These are phyloP conservation scores for Yamadazyma tumulicola DNA, from an alignment of 805 yeast species.

Conservation along the genomic window DNA sequence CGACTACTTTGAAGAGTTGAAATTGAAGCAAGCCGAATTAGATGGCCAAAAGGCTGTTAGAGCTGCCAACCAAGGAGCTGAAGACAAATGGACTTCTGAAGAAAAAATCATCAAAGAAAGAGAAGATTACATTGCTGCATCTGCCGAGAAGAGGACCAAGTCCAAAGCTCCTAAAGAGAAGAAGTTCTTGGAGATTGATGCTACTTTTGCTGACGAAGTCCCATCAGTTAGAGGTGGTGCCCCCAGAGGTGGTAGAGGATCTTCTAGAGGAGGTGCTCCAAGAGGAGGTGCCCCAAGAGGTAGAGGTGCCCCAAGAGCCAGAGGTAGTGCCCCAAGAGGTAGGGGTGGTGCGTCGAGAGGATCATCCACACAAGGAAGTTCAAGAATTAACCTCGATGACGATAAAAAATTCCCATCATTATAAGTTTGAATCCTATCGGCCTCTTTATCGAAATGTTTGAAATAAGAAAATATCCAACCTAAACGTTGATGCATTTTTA, in stretches of 20 bases:
- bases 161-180: conserved; percentile 79
- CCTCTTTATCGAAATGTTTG: background rate
- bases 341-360: conserved; percentile 13
- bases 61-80: conserved; percentile 58
- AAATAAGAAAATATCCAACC: background rate
- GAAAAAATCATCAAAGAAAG: conserved; percentile 64
- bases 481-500: no score
- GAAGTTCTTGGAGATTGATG: conserved; percentile 70
- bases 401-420: conserved; percentile 76
- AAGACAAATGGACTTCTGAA: conserved; percentile 46
- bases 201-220: conserved; percentile 61
- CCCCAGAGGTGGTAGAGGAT: conserved; percentile 16
- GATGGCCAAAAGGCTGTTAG: conserved; percentile 34
- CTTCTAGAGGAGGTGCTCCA: conserved; percentile 21
- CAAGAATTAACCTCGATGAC: conserved; percentile 39
- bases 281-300: conserved; percentile 16
- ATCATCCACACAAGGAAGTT: conserved; percentile 17
- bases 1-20: conserved; percentile 76
- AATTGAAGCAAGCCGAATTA: conserved; percentile 42
- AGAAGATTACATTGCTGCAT: conserved; percentile 56
- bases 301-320: conserved; percentile 15
- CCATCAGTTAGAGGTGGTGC: conserved; percentile 28
- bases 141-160: conserved; percentile 65
- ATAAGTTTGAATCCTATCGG: conserved; percentile 17
- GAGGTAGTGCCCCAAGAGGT: conserved; percentile 7